Evolutionary conservation across 1,284 basidiomycete species (phyloP), one percentile per base, ranked within the genome.

Genomic region (Cerioporus squamosus): DNA sequence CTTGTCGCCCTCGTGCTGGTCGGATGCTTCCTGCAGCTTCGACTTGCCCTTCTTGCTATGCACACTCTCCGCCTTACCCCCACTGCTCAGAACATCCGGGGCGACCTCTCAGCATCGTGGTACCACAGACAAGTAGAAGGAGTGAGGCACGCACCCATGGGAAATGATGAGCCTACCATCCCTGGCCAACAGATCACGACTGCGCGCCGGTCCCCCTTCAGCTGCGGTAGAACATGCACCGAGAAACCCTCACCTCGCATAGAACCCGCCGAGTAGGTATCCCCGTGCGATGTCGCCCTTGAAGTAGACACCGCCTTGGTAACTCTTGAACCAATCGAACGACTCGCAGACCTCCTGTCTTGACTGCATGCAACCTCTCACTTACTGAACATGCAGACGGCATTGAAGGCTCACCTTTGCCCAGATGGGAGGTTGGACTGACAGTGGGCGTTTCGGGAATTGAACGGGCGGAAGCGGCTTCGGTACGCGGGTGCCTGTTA

Each of bases 281-380:
- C 90, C 90, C 69, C 83, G 86, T 9, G 81, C 88, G 24, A 82
- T 72, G 55, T 84, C 81, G n/a, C 84, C 77, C 29, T 73, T 72
- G 55, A 79, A 83, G 70, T 93, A 93, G 3, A 93, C 90, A 5
- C 90, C 90, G 12, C 89, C 77, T 72, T 93, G 91, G 67, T 90
- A 92, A 62, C 81, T 84, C 42, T 87, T 80, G 71, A 93, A 93
- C 80, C 84, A 87, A 20, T 85, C 82, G 45, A 87, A 83, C 1
- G 86, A 80, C 70, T 93, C 90, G 73, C 91, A 92, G 2, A 93
- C 78, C 72, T 93, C 90, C 74, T 92, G 90, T 44, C 90, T 83
- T 23, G 89, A 87, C 91, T 93, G 59, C 17, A 8, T 17, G 17
- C 17, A 10, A 39, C 1, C 17, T 7, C 9, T 29, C 47, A 20